Conservation (phyloP, 2,329 filamentous ascomycete species). For the Thielaviopsis ethacetica region DNA sequence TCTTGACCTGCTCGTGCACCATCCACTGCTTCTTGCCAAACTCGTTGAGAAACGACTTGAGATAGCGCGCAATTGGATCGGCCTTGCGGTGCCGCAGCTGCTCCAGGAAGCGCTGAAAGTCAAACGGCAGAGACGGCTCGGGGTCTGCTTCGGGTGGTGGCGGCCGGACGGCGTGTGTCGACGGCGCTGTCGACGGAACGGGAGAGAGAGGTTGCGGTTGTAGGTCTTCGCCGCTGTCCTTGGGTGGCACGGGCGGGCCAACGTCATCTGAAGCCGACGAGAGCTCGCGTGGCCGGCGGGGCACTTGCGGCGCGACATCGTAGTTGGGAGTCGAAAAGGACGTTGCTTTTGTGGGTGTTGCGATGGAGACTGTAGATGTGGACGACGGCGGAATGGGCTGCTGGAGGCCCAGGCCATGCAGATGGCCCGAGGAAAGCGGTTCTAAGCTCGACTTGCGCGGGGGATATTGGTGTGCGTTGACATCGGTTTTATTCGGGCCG, state of each 20-base stretch:
- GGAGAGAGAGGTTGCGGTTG: background rate
- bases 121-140: constrained; percentile 77
- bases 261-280: constrained; percentile 25
- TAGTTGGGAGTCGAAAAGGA: constrained; percentile 12
- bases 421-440: constrained; percentile 38
- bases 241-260: constrained; percentile 42
- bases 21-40: constrained; percentile 98
- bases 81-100: constrained; percentile 91
- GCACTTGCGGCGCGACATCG: constrained; percentile 21
- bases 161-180: constrained; percentile 38
- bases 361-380: constrained; percentile 18
- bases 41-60: constrained; percentile 85
- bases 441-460: constrained; percentile 79
- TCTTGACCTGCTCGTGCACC: constrained; percentile 98
- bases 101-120: constrained; percentile 93
- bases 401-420: constrained; percentile 24
- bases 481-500: background rate
- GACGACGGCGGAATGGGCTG: background rate
- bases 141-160: constrained; percentile 60
- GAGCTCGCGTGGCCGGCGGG: constrained; percentile 8
- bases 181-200: constrained; percentile 25
- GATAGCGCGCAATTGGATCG: constrained; percentile 90
- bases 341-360: constrained; percentile 22
- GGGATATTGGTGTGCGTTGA: constrained; percentile 40
- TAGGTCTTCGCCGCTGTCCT: constrained; percentile 28